phyloP scores from a whole-genome alignment of 768 basidiomycete species.

The Arthromyces matolae region DNA sequence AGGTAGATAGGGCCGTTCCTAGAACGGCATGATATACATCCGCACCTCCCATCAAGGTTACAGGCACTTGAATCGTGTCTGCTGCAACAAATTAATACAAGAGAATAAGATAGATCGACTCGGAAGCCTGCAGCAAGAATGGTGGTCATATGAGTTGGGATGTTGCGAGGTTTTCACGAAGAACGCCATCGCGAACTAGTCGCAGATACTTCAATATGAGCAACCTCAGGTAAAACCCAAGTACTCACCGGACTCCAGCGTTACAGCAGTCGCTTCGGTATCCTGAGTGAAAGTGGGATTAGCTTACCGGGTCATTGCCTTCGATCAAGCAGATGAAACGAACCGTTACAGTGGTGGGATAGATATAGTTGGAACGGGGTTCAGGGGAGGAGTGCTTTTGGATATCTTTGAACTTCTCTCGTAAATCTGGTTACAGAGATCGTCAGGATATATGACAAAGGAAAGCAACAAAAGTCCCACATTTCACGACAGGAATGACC shows the following conservation, averaged over 20 bases:
- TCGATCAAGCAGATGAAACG: slow-evolving; percentile 18
- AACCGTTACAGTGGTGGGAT: slow-evolving; percentile 68
- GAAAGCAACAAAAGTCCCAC: slow-evolving; percentile 35
- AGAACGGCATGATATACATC: neutral
- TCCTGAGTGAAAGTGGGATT: slow-evolving; percentile 36
- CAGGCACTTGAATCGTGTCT: neutral
- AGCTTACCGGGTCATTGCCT: neutral
- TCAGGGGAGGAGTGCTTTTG: slow-evolving; percentile 54
- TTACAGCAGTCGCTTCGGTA: slow-evolving; percentile 57
- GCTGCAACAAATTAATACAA: neutral
- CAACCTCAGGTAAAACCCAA: neutral
- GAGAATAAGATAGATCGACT: neutral
- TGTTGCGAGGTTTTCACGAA: slow-evolving; percentile 51
- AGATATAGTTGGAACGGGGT: slow-evolving; percentile 56
- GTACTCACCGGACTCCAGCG: slow-evolving; percentile 47
- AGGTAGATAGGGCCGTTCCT: neutral
- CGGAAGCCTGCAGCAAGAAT: neutral
- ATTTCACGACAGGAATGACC: slow-evolving; percentile 55
- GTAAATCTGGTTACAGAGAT: slow-evolving; percentile 43
- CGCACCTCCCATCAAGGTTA: neutral
- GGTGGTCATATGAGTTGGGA: slow-evolving; percentile 51
- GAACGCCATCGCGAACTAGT: slow-evolving; percentile 58
- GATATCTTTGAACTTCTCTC: slow-evolving; percentile 67
- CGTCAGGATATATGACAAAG: neutral
- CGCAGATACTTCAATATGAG: neutral